phyloP scores from a whole-genome alignment of 1,284 basidiomycete species.

The Cutaneotrichosporon cyanovorans region DNA sequence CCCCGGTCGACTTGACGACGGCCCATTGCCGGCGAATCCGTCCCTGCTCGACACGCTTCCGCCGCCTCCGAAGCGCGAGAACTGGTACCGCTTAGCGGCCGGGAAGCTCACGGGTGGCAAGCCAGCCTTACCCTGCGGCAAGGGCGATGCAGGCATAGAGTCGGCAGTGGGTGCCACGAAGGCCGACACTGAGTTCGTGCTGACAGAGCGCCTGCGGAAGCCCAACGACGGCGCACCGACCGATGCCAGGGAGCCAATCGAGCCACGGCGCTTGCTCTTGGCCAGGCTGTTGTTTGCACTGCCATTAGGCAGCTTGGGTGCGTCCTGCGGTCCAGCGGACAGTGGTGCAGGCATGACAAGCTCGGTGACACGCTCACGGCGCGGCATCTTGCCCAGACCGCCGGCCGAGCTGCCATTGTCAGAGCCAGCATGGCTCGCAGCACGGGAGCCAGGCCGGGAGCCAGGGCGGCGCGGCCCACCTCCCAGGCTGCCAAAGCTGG shows the following conservation, averaged over 20 bases:
- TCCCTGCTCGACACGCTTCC: too few species aligned
- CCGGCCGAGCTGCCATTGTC: slow-evolving; percentile 14
- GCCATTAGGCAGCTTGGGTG: not conserved
- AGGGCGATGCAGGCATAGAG: slow-evolving; percentile 15
- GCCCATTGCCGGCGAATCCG: slow-evolving; percentile 1
- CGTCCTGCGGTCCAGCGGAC: slow-evolving; percentile 13
- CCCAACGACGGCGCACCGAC: slow-evolving; percentile 18
- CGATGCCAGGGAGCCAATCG: slow-evolving; percentile 33
- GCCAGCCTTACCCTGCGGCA: slow-evolving; percentile 31
- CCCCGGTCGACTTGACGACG: slow-evolving; percentile 29
- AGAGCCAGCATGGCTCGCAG: slow-evolving; percentile 26
- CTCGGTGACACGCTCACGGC: slow-evolving; percentile 39
- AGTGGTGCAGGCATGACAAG: slow-evolving; percentile 45
- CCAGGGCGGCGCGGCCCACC: slow-evolving; percentile 11
- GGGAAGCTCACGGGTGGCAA: slow-evolving; percentile 43
- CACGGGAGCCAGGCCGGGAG: slow-evolving; percentile 24
- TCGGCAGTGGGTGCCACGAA: slow-evolving; percentile 1
- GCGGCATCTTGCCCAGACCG: slow-evolving; percentile 25
- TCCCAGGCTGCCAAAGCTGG: slow-evolving; percentile 19
- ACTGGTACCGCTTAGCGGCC: slow-evolving; percentile 43
- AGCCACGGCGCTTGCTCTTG: slow-evolving; percentile 24
- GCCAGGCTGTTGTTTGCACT: not conserved
- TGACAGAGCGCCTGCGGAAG: slow-evolving; percentile 31
- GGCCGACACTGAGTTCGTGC: slow-evolving; percentile 14
- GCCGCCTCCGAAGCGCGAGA: slow-evolving; percentile 33